Conservation (phyloP, 106 monocot species). For the Platanthera zijinensis region DNA sequence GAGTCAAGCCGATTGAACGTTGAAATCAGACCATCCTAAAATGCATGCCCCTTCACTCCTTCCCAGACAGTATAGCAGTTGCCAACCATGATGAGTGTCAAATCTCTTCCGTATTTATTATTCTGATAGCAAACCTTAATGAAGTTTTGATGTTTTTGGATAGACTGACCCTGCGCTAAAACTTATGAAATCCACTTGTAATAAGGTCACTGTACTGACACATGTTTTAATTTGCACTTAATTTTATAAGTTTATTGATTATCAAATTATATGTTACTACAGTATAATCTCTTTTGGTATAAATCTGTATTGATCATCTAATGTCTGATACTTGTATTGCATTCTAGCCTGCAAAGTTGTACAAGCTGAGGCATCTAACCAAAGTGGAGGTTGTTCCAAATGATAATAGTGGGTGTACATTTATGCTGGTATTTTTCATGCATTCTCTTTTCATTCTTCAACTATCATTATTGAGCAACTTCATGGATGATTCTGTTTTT, state of each 20-base stretch:
- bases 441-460: not conserved
- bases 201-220: not conserved
- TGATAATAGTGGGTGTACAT: slow-evolving; percentile 94
- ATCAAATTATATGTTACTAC: not conserved
- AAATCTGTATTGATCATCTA: not conserved
- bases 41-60: not conserved
- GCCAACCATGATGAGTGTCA: too few species aligned
- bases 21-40: not conserved
- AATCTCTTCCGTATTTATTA: too few species aligned
- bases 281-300: not conserved
- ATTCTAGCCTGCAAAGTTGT: slow-evolving; percentile 81
- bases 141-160: too few species aligned
- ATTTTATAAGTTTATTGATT: not conserved
- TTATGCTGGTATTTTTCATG: slow-evolving; percentile 67
- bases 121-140: too few species aligned
- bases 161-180: too few species aligned
- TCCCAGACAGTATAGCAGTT: not conserved
- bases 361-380: slow-evolving; percentile 92
- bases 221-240: not conserved
- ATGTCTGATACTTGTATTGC: slow-evolving; percentile 13
- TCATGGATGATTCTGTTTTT: not conserved
- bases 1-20: too few species aligned
- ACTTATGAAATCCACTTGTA: not conserved
- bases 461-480: not conserved
- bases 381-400: slow-evolving; percentile 92